Evolutionary conservation across 345 rosid species (phyloP), one percentile per base, ranked within the genome.

Genomic region (Lepidium africanum): DNA sequence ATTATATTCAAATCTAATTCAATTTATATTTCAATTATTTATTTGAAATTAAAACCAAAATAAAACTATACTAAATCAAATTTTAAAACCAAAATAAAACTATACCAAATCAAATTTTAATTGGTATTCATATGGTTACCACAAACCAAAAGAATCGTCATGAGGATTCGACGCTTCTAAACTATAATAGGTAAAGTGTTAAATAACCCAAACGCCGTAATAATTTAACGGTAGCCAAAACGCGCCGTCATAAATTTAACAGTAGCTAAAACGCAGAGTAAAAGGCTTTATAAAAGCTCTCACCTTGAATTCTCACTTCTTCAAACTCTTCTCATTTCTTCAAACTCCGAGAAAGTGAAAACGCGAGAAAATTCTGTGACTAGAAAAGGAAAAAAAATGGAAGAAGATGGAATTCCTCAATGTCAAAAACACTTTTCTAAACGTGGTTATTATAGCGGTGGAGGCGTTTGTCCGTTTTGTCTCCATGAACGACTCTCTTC

Each of bases 381-480:
- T 13, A 14, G 23, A 0, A 6, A 13, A 38, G 9, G n/a, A 32
- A 53, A 70, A 38, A 63, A 79, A 71, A 74, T 81, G 69, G 92
- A 86, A 68, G 98, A 93, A 63, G 94, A 81, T 37, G 89, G 81
- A 12, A 72, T 77, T 4, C 80, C 92, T 81, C 92, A 87, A 74
- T 93, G 98, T 74, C 72, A 66, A 2, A 75, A 71, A 51, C 98
- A 90, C 76, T 92, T 90, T 13, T 77, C 87, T 0, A 83, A 72
- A 70, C 85, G 88, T 50, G 73, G 63, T 67, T 74, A 36, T 12
- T 10, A 42, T 3, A 41, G 17, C 86, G 87, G 69, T 77, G 93
- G 11, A 69, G 98, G 98, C 50, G 82, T 92, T 69, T 92, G 97
- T 68, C 91, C 96, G 40, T 75, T 79, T 21, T 92, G 98, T 81